Percentiles rank a stretch among this genome's conserved stretches.
These are phyloP conservation scores for Penicillium sp. DNA, from an alignment of 2,329 filamentous ascomycete genomes.

Conservation along the genomic window DNA sequence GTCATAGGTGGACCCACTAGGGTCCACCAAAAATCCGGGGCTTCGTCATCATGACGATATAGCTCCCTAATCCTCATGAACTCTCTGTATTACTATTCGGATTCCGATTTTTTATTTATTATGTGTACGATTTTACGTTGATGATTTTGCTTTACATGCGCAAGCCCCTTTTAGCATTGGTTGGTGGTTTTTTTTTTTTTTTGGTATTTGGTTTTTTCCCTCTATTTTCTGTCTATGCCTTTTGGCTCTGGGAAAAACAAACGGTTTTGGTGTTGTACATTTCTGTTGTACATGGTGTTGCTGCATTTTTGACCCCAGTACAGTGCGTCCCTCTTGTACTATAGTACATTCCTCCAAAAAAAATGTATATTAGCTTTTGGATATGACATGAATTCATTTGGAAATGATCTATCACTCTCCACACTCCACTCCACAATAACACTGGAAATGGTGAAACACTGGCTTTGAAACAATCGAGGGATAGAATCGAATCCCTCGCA, in stretches of 20 bases:
- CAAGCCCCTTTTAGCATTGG: constrained; percentile 18
- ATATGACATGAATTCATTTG: constrained; percentile 2
- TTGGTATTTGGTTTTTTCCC: neutral
- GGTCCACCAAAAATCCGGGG: constrained; percentile 7
- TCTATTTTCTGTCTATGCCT: neutral
- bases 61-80: constrained; percentile 9
- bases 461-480: neutral
- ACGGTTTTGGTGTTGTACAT: constrained; percentile 11
- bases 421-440: neutral
- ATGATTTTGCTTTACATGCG: constrained; percentile 22
- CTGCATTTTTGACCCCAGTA: constrained; percentile 9
- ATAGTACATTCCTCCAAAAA: constrained; percentile 11
- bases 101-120: constrained; percentile 7
- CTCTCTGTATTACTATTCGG: constrained; percentile 21
- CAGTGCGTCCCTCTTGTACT: constrained; percentile 9
- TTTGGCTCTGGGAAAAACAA: neutral
- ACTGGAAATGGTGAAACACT: neutral
- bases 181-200: constrained; percentile 12
- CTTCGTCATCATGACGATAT: constrained; percentile 20
- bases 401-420: neutral
- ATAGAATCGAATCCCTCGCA: neutral
- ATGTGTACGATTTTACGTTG: constrained; percentile 24
- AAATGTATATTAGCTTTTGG: constrained; percentile 14
- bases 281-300: constrained; percentile 11
- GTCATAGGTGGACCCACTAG: constrained; percentile 11